Evolutionary conservation across 805 yeast species (phyloP).

Genomic region (Suhomyces faveliae): DNA sequence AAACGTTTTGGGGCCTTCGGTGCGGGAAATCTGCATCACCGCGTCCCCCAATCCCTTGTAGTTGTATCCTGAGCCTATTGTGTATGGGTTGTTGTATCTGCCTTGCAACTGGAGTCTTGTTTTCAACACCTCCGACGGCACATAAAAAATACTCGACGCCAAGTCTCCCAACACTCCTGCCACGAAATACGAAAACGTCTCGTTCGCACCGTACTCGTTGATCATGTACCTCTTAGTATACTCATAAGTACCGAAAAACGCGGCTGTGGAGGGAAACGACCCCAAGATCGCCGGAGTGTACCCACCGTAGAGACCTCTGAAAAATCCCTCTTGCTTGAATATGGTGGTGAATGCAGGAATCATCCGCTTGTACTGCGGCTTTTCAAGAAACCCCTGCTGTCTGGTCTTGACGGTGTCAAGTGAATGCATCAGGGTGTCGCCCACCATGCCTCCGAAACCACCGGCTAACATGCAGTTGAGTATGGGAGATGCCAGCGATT

Average conservation of each 20-base stretch:
- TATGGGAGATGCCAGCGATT: constrained; percentile 38
- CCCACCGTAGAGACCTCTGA: constrained; percentile 87
- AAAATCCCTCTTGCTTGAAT: constrained; percentile 78
- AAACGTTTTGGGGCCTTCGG: constrained; percentile 75
- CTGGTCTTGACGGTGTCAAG: constrained; percentile 95
- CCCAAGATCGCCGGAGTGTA: constrained; percentile 91
- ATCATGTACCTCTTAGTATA: constrained; percentile 69
- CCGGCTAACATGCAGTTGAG: constrained; percentile 78
- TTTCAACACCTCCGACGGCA: constrained; percentile 92
- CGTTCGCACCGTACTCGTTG: constrained; percentile 62
- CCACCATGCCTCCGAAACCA: constrained; percentile 90
- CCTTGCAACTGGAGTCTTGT: constrained; percentile 95
- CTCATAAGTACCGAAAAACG: constrained; percentile 93
- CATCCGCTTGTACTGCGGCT: constrained; percentile 69
- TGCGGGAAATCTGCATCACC: constrained; percentile 53
- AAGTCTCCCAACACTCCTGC: constrained; percentile 96
- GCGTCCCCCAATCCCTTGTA: constrained; percentile 78
- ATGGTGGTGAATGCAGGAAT: constrained; percentile 73
- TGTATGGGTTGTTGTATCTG: constrained; percentile 71
- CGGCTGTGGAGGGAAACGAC: constrained; percentile 88
- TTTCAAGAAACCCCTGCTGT: constrained; percentile 88
- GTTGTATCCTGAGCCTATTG: constrained; percentile 76
- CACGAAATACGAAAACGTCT: constrained; percentile 72
- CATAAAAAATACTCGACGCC: constrained; percentile 83
- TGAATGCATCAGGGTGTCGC: constrained; percentile 93